Evolutionary conservation across 2,329 filamentous ascomycete species (phyloP).

Genomic region (Fusarium duplospermum): DNA sequence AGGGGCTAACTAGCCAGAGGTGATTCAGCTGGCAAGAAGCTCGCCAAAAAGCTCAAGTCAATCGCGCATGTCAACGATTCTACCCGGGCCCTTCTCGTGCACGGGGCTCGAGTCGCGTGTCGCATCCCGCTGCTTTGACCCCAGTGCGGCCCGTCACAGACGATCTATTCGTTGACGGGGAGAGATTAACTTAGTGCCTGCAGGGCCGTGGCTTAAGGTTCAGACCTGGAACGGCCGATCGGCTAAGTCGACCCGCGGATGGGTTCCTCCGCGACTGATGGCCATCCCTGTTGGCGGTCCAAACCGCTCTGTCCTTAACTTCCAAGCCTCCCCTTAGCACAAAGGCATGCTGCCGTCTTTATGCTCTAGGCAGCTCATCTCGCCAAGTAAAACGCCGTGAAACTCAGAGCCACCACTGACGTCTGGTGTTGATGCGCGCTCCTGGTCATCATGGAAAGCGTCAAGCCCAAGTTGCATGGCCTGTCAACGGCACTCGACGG

Average conservation of each 20-base stretch:
- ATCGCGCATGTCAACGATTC: background rate
- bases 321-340: background rate
- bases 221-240: background rate
- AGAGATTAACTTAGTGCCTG: background rate
- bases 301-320: background rate
- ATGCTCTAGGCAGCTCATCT: background rate
- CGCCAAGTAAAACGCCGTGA: background rate
- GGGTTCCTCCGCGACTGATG: background rate
- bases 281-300: background rate
- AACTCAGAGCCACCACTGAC: background rate
- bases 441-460: constrained; percentile 13
- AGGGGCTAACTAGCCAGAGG: background rate
- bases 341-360: background rate
- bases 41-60: background rate
- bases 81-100: background rate
- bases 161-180: background rate
- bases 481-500: background rate
- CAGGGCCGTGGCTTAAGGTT: background rate
- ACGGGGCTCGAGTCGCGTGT: background rate
- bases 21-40: constrained; percentile 2
- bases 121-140: constrained; percentile 4
- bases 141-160: background rate
- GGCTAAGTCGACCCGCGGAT: background rate
- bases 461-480: background rate
- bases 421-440: background rate